Percentiles rank a stretch among this genome's conserved stretches.
These are phyloP conservation scores for Euphorbia peplus DNA, from an alignment of 345 rosid genomes.

Conservation along the genomic window DNA sequence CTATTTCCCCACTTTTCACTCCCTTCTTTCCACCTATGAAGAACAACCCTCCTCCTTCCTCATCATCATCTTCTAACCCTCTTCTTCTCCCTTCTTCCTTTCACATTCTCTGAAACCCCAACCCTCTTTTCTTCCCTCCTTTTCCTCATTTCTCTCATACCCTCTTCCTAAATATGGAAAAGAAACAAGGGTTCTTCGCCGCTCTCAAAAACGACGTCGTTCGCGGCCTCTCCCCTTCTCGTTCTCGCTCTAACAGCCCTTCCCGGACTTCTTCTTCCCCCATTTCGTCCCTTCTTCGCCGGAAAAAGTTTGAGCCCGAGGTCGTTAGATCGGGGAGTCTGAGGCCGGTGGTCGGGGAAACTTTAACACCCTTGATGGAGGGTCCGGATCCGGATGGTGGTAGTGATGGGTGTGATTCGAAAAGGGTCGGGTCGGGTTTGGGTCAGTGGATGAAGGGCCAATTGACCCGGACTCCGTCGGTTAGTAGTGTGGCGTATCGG, in stretches of 20 bases:
- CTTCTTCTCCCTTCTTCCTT: neutral
- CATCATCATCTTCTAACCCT: neutral
- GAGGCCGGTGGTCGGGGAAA: constrained; percentile 55
- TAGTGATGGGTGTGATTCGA: constrained; percentile 51
- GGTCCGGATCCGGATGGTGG: constrained; percentile 91
- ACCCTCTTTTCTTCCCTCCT: neutral
- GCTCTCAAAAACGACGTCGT: constrained; percentile 79
- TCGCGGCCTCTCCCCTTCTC: constrained; percentile 82
- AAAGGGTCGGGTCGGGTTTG: constrained; percentile 57
- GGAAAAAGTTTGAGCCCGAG: constrained; percentile 54
- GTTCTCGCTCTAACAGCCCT: constrained; percentile 74
- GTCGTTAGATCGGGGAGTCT: constrained; percentile 73
- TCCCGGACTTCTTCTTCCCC: constrained; percentile 50
- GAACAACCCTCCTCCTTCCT: neutral
- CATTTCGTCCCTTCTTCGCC: constrained; percentile 43
- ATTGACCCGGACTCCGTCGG: constrained; percentile 28
- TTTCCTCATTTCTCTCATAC: neutral
- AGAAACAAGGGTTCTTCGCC: constrained; percentile 82
- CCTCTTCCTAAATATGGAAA: constrained; percentile 51
- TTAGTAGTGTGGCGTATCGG: constrained; percentile 30
- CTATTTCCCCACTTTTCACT: constrained; percentile 3
- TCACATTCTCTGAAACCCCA: neutral
- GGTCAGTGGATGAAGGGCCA: constrained; percentile 47
- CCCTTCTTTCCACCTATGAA: neutral
- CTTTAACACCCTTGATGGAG: constrained; percentile 69